Conservation (phyloP, 2,329 filamentous ascomycete species). For the Pyrenophora seminiperda region DNA sequence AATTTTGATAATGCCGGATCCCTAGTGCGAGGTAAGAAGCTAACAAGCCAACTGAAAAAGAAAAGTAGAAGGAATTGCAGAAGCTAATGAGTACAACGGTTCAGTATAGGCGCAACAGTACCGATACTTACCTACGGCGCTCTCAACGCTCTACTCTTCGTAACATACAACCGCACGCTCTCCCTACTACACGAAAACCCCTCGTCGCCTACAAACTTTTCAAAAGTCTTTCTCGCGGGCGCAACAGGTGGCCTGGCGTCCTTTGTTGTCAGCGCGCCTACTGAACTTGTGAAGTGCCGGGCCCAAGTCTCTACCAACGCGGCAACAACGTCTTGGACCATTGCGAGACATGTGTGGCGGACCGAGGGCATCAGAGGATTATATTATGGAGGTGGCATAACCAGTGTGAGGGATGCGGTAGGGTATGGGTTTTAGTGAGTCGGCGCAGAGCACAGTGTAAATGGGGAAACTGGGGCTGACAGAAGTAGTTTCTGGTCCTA, state of each 20-base stretch:
- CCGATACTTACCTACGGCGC: slow-evolving; percentile 89
- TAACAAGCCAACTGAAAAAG: neutral
- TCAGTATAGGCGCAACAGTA: slow-evolving; percentile 70
- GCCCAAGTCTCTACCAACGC: slow-evolving; percentile 67
- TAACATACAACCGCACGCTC: slow-evolving; percentile 87
- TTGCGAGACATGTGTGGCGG: slow-evolving; percentile 66
- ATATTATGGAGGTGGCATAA: slow-evolving; percentile 81
- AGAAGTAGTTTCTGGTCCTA: slow-evolving; percentile 85
- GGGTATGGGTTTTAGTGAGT: slow-evolving; percentile 92
- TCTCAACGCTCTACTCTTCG: slow-evolving; percentile 86
- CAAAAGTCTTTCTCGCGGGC: slow-evolving; percentile 78
- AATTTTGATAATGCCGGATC: slow-evolving; percentile 47
- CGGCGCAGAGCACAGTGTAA: neutral
- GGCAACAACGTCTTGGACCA: slow-evolving; percentile 60
- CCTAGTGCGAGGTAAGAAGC: slow-evolving; percentile 42
- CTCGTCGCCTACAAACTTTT: slow-evolving; percentile 53
- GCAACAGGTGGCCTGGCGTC: slow-evolving; percentile 81
- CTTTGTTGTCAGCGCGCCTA: slow-evolving; percentile 84
- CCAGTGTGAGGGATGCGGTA: slow-evolving; percentile 80
- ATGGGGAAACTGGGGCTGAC: neutral
- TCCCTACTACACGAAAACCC: slow-evolving; percentile 56
- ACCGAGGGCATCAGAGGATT: slow-evolving; percentile 69
- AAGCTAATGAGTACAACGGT: neutral
- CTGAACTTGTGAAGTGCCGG: slow-evolving; percentile 88
- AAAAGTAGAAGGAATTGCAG: too few species aligned